phyloP scores from a whole-genome alignment of 805 yeast species.

The Myxozyma neotropica region DNA sequence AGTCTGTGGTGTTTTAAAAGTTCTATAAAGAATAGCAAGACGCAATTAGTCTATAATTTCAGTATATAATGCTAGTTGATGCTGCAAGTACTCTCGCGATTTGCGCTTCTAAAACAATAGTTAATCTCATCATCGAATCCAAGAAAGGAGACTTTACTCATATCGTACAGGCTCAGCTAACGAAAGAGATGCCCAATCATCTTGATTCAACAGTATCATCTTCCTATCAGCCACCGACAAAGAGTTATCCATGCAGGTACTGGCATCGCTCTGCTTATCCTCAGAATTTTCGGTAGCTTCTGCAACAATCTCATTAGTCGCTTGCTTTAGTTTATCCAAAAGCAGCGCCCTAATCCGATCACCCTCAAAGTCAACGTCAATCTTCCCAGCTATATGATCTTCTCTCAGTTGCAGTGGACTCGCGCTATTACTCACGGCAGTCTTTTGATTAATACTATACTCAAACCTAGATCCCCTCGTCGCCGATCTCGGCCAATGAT shows the following conservation, averaged over 20 bases:
- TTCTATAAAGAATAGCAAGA: too few relatives aligned
- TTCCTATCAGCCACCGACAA: conserved; percentile 5
- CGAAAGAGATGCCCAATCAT: conserved; percentile 14
- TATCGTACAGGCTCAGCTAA: neutral
- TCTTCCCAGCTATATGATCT: neutral
- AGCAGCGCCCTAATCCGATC: neutral
- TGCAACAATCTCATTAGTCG: neutral
- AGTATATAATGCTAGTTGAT: neutral
- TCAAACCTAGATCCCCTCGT: neutral
- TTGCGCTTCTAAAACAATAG: too few relatives aligned
- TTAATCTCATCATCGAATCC: neutral
- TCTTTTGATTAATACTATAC: conserved; percentile 9
- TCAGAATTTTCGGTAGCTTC: neutral
- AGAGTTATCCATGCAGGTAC: neutral
- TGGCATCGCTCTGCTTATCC: neutral
- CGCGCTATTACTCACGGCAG: neutral
- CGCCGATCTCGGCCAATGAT: neutral
- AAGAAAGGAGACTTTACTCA: too few relatives aligned
- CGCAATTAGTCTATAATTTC: neutral
- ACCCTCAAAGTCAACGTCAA: too few relatives aligned
- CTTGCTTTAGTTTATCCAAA: neutral
- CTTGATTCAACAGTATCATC: conserved; percentile 7
- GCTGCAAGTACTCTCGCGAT: too few relatives aligned
- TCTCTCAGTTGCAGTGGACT: neutral
- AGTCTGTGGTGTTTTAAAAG: too few relatives aligned